These are phyloP conservation scores for Gastrolobium bilobum DNA, from an alignment of 306 rosid genomes.

Conservation along the genomic window DNA sequence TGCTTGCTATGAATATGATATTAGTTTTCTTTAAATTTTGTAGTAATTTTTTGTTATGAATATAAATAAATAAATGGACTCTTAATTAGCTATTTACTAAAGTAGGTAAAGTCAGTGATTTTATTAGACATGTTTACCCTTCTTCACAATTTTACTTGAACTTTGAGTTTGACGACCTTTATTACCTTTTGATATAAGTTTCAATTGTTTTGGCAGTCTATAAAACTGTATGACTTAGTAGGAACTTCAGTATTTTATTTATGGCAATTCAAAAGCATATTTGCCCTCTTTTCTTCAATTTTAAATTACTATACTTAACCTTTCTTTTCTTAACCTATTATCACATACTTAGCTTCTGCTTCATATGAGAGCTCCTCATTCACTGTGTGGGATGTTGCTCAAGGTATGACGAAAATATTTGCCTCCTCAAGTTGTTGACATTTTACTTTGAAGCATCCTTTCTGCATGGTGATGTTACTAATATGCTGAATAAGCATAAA, in stretches of 20 bases:
- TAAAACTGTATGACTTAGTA: not conserved
- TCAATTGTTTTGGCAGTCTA: not conserved
- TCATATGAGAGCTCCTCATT: constrained; percentile 89
- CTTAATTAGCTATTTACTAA: constrained; percentile 9
- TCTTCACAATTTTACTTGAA: not conserved
- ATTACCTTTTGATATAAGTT: not conserved
- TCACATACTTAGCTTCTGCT: constrained; percentile 88
- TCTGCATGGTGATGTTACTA: constrained; percentile 31
- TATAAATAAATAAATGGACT: not conserved
- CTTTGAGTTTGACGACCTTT: constrained; percentile 6
- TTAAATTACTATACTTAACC: constrained; percentile 22
- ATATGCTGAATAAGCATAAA: constrained; percentile 37
- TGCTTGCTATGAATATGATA: constrained; percentile 17
- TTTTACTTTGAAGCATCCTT: constrained; percentile 18
- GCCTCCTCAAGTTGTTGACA: constrained; percentile 26
- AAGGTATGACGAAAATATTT: constrained; percentile 63
- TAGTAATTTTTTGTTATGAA: constrained; percentile 27
- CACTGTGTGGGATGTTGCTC: constrained; percentile 95
- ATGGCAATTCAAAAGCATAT: not conserved
- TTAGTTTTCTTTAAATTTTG: not conserved
- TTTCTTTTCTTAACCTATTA: constrained; percentile 66
- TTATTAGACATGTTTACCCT: not conserved
- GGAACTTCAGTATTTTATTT: not conserved
- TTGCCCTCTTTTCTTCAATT: not conserved
- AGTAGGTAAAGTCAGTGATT: constrained; percentile 14